A percentile compares a stretch with the other conserved stretches of the same genome.
These are phyloP conservation scores for Mucor saturninus DNA, from an alignment of 371 early-diverging fungal species.

Conservation along the genomic window DNA sequence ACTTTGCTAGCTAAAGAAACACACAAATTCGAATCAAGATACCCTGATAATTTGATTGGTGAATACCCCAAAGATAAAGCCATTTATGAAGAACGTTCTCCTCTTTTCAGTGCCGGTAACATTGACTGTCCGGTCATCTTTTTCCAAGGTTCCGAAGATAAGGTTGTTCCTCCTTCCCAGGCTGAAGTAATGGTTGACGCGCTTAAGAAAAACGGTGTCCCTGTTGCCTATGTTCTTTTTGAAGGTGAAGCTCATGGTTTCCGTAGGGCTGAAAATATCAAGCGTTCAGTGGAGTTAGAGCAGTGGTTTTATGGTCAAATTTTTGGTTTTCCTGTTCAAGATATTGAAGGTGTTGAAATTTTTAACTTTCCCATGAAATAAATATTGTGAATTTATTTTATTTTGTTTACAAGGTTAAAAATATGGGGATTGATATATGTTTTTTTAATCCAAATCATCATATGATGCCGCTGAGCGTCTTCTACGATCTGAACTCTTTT, in stretches of 20 bases:
- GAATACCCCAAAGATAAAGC: slow-evolving; percentile 62
- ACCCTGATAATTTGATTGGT: slow-evolving; percentile 65
- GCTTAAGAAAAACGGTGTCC: slow-evolving; percentile 60
- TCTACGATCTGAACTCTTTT: slow-evolving; percentile 52
- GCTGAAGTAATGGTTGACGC: slow-evolving; percentile 75
- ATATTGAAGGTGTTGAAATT: slow-evolving; percentile 48
- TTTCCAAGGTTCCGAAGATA: slow-evolving; percentile 79
- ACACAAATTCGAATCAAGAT: slow-evolving; percentile 80
- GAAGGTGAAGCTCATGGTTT: slow-evolving; percentile 78
- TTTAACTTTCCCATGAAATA: slow-evolving; percentile 38
- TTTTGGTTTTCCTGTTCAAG: slow-evolving; percentile 52
- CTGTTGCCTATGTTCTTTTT: slow-evolving; percentile 72
- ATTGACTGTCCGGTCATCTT: slow-evolving; percentile 73
- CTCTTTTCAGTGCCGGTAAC: slow-evolving; percentile 59
- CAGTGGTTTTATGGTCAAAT: slow-evolving; percentile 61
- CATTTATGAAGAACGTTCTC: slow-evolving; percentile 64
- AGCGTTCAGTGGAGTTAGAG: slow-evolving; percentile 53
- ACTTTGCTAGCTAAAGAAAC: slow-evolving; percentile 70
- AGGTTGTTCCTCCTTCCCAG: slow-evolving; percentile 80
- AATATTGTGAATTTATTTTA: not conserved
- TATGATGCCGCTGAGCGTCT: slow-evolving; percentile 39
- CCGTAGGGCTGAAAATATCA: slow-evolving; percentile 54
- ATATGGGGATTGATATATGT: not conserved
- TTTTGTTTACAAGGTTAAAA: not conserved
- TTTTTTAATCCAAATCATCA: slow-evolving; percentile 31